A percentile compares a stretch with the other conserved stretches of the same genome.
Conservation (phyloP, 2,329 filamentous ascomycete species). For the Aspergillus uvarum region DNA sequence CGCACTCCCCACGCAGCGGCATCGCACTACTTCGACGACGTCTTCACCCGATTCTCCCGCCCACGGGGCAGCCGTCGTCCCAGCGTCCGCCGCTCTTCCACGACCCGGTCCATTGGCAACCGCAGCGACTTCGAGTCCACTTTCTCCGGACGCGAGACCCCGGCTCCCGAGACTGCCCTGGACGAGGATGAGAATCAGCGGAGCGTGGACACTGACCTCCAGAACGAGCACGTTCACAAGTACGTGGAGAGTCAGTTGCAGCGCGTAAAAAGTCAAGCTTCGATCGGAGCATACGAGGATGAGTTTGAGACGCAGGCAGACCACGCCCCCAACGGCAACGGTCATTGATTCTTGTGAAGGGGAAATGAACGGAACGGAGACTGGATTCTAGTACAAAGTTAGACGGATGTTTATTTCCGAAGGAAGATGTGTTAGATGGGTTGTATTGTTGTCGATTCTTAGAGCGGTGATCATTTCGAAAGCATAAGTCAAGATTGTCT, state of each 20-base stretch:
- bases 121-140: constrained; percentile 72
- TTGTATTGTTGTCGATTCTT: too few species aligned
- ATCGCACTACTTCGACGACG: constrained; percentile 93
- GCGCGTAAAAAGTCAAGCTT: constrained; percentile 63
- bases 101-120: constrained; percentile 76
- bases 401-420: background rate
- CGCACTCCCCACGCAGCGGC: constrained; percentile 81
- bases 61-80: constrained; percentile 48
- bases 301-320: constrained; percentile 63
- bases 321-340: constrained; percentile 35
- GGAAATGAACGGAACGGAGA: background rate
- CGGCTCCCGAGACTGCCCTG: constrained; percentile 31
- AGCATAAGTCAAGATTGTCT: too few species aligned
- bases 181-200: constrained; percentile 32
- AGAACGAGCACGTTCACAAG: constrained; percentile 69
- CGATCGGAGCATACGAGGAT: constrained; percentile 55
- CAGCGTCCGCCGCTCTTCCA: constrained; percentile 73
- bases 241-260: constrained; percentile 82
- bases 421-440: too few species aligned
- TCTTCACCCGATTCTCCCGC: constrained; percentile 61
- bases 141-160: constrained; percentile 30
- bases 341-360: constrained; percentile 13
- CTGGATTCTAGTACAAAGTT: background rate
- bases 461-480: too few species aligned
- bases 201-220: constrained; percentile 53